phyloP scores from a whole-genome alignment of 2,329 filamentous ascomycete species.

The Fusarium stilboides region DNA sequence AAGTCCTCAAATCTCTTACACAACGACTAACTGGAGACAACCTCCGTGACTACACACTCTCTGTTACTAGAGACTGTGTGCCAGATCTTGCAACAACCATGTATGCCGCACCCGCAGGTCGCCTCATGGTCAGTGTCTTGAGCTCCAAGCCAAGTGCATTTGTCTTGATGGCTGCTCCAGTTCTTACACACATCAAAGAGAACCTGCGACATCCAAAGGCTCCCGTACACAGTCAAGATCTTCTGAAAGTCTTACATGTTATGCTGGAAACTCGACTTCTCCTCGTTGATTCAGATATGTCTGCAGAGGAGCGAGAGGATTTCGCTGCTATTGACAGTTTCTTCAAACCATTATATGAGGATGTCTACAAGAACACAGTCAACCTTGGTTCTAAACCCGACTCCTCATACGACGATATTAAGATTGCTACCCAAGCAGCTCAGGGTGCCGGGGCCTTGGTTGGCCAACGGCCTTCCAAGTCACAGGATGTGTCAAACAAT shows the following conservation, averaged over 20 bases:
- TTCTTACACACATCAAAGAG: slow-evolving; percentile 65
- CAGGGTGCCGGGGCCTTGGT: slow-evolving; percentile 64
- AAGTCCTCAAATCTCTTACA: slow-evolving; percentile 67
- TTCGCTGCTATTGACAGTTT: slow-evolving; percentile 56
- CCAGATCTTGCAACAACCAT: slow-evolving; percentile 68
- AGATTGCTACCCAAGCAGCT: slow-evolving; percentile 61
- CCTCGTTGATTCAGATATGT: slow-evolving; percentile 55
- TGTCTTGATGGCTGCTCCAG: slow-evolving; percentile 62
- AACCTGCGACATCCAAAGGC: slow-evolving; percentile 67
- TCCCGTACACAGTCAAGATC: slow-evolving; percentile 65
- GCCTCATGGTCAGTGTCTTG: slow-evolving; percentile 66
- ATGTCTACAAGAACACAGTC: slow-evolving; percentile 60
- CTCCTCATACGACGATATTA: slow-evolving; percentile 57
- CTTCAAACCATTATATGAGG: slow-evolving; percentile 61
- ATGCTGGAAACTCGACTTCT: slow-evolving; percentile 64
- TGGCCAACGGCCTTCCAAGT: slow-evolving; percentile 56
- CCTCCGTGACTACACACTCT: slow-evolving; percentile 63
- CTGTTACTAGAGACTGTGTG: slow-evolving; percentile 67
- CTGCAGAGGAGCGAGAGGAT: slow-evolving; percentile 55
- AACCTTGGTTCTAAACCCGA: slow-evolving; percentile 48
- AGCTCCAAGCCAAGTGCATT: slow-evolving; percentile 66
- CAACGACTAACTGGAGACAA: slow-evolving; percentile 61
- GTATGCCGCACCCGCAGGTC: slow-evolving; percentile 67
- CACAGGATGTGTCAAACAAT: slow-evolving; percentile 14
- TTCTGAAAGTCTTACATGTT: slow-evolving; percentile 67